phyloP scores from a whole-genome alignment of 495 filamentous ascomycete species.

The Talaromyces borbonicus region DNA sequence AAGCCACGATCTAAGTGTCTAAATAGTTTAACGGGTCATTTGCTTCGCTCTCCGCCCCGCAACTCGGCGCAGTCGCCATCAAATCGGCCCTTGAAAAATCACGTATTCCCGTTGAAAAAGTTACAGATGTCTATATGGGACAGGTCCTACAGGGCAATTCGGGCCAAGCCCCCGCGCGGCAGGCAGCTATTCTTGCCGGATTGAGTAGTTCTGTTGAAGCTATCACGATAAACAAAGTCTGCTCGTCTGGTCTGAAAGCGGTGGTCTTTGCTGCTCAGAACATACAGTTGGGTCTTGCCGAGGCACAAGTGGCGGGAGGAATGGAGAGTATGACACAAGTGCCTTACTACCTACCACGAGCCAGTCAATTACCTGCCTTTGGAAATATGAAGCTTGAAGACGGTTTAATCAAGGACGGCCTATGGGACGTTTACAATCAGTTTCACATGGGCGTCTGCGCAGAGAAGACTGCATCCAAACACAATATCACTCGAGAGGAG shows the following conservation, averaged over 20 bases:
- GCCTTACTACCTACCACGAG: slow-evolving; percentile 79
- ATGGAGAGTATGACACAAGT: slow-evolving; percentile 97
- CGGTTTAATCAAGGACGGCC: slow-evolving; percentile 86
- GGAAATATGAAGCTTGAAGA: slow-evolving; percentile 82
- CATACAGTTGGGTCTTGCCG: slow-evolving; percentile 80
- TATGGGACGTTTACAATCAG: slow-evolving; percentile 94
- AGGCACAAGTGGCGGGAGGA: slow-evolving; percentile 83
- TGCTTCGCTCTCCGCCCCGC: slow-evolving; percentile 67
- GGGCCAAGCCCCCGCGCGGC: slow-evolving; percentile 86
- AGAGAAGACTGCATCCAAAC: slow-evolving; percentile 89
- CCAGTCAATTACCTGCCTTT: slow-evolving; percentile 66
- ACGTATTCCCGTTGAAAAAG: slow-evolving; percentile 60
- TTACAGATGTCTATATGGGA: slow-evolving; percentile 92
- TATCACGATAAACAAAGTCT: slow-evolving; percentile 94
- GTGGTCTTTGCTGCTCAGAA: slow-evolving; percentile 85
- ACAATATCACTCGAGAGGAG: slow-evolving; percentile 64
- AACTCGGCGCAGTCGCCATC: slow-evolving; percentile 81
- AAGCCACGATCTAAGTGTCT: background rate
- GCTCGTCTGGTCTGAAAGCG: slow-evolving; percentile 87
- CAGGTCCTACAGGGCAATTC: slow-evolving; percentile 81
- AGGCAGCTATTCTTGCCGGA: slow-evolving; percentile 83
- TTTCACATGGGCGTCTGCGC: slow-evolving; percentile 98
- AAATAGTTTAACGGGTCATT: slow-evolving; percentile 86
- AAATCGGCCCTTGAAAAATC: slow-evolving; percentile 80
- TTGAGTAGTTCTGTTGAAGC: slow-evolving; percentile 70